Conservation (phyloP, 2,329 filamentous ascomycete species). For the Curvularia sp. region DNA sequence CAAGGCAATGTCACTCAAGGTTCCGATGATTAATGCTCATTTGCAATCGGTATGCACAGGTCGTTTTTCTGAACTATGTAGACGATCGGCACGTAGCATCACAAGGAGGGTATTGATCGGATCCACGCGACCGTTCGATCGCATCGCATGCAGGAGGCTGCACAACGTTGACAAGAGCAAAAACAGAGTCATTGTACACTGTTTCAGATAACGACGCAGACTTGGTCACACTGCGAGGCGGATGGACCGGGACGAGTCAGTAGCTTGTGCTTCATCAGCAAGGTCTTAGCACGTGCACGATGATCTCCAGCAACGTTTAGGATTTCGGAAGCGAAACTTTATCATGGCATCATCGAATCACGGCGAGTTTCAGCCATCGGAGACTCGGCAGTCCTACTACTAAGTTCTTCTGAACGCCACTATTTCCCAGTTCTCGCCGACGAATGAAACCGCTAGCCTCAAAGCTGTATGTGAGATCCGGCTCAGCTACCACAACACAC, state of each 20-base stretch:
- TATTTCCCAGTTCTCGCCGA: constrained; percentile 11
- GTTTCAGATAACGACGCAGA: constrained; percentile 14
- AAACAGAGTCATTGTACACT: constrained; percentile 1
- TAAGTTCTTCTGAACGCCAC: constrained; percentile 11
- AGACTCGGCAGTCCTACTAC: constrained; percentile 5
- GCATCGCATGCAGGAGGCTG: not conserved
- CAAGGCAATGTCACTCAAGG: not conserved
- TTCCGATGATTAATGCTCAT: not conserved
- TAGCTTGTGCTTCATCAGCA: constrained; percentile 17
- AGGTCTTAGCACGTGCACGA: constrained; percentile 15
- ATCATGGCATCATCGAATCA: constrained; percentile 14
- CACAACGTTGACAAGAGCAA: constrained; percentile 7
- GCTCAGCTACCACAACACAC: constrained; percentile 20
- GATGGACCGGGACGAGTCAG: constrained; percentile 27
- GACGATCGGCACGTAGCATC: constrained; percentile 13
- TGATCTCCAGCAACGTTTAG: constrained; percentile 22
- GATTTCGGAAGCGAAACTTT: constrained; percentile 20
- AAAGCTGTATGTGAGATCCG: constrained; percentile 22
- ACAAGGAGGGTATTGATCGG: constrained; percentile 9
- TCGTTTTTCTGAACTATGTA: constrained; percentile 10
- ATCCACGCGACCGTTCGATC: not conserved
- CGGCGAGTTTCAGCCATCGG: constrained; percentile 14
- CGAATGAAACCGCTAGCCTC: constrained; percentile 26
- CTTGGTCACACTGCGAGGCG: constrained; percentile 13
- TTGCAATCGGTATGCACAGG: constrained; percentile 8